These are phyloP conservation scores for Hypholoma fasciculare DNA, from an alignment of 768 basidiomycete genomes.

Conservation along the genomic window DNA sequence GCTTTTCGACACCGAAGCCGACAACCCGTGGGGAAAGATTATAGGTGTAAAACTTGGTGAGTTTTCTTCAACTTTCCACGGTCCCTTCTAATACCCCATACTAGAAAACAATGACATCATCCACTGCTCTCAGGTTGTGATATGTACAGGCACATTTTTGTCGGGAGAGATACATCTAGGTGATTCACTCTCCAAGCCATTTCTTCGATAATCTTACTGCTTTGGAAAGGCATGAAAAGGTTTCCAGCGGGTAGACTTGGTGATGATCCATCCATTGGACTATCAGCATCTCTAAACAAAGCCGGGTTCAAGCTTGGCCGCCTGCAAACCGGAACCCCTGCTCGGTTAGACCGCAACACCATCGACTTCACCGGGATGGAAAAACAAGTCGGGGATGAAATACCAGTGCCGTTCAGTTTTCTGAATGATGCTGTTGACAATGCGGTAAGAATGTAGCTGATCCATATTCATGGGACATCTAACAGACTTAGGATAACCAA, in stretches of 20 bases:
- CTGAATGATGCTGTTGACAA: slow-evolving; percentile 69
- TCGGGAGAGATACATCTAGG: slow-evolving; percentile 92
- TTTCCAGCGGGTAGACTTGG: slow-evolving; percentile 79
- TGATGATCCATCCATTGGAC: slow-evolving; percentile 69
- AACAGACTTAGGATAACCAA: slow-evolving; percentile 61
- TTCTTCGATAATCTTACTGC: not conserved
- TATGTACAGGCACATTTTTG: slow-evolving; percentile 91
- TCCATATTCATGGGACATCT: not conserved
- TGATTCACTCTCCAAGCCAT: slow-evolving; percentile 17
- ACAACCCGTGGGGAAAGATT: slow-evolving; percentile 50
- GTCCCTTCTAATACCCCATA: not conserved
- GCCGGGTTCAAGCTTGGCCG: slow-evolving; percentile 85
- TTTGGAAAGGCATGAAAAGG: slow-evolving; percentile 56
- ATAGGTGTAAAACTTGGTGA: slow-evolving; percentile 70
- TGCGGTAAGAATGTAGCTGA: slow-evolving; percentile 43
- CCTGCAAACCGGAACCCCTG: slow-evolving; percentile 86
- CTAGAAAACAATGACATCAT: slow-evolving; percentile 76
- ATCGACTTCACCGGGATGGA: slow-evolving; percentile 68
- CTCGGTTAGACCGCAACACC: slow-evolving; percentile 67
- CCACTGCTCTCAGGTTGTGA: slow-evolving; percentile 76
- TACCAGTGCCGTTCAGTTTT: slow-evolving; percentile 76
- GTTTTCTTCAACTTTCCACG: slow-evolving; percentile 4
- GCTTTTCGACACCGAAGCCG: slow-evolving; percentile 52
- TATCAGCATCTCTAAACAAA: slow-evolving; percentile 70
- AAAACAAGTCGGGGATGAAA: slow-evolving; percentile 65